Evolutionary conservation across 768 basidiomycete genomes (phyloP), one percentile per base, ranked within the genome.

Genomic region (Hygrophoropsis aurantiaca): DNA sequence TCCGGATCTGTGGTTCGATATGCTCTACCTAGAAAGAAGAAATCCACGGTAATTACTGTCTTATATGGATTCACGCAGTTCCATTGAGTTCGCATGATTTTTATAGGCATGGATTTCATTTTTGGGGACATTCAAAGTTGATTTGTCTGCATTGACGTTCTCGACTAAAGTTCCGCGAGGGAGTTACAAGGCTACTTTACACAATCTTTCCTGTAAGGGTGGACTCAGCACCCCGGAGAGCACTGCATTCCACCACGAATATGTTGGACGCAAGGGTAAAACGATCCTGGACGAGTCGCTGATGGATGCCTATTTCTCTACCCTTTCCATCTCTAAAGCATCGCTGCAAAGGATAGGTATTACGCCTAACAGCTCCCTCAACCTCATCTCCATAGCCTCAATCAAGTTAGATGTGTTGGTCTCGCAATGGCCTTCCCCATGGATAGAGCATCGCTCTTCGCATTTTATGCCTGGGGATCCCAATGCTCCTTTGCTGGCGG

Each of bases 341-440:
- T 68, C 66, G 3, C 37, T 87, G 20, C 76, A 81, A 44, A 67
- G 82, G 40, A 69, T 59, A 34, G 68, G 64, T 15, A 51, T 54
- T 57, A 61, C 21, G 62, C 67, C 52, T 58, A 61, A 40, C 58
- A 73, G 50, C 35, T 49, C 40, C 25, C 27, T 34, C 51, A 56
- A 52, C 8, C 26, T 67, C 39, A n/a, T 66, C 27, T 49, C 42
- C 72, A 49, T 83, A 13, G 73, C 74, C 23, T 41, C 51, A 11
- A 47, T 45, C 40, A 54, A 56, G 11, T 38, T 57, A 19, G 59
- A 66, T 4, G 44, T 75, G 13, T 62, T 85, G 19, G 62, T 73
- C 18, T 75, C 75, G 3, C 80, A 82, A 59, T 89, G 84, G 85
- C 81, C 84, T 8, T 61, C 74, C 34, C 77, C 76, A n/a, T 77